Evolutionary conservation across 2,329 filamentous ascomycete species (phyloP), one percentile per base, ranked within the genome.

Genomic region (Colletotrichum cereale): DNA sequence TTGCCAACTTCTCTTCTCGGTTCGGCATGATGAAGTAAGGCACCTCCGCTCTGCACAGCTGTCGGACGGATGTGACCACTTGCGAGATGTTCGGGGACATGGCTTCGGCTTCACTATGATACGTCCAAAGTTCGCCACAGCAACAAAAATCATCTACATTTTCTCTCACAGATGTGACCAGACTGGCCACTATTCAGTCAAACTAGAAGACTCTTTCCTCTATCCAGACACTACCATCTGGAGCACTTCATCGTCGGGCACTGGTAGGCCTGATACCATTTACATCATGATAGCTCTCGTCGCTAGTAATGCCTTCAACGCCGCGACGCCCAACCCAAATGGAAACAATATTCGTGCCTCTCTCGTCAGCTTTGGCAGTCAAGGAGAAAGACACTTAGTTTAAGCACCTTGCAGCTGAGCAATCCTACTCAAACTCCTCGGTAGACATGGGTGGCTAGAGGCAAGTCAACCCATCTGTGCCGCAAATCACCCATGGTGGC

Each of bases 1-100:
- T 94, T 72, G 87, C 89, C 61, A 91, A 92, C 71, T 89, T 94
- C 76, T 93, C 92, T n/a, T 93, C 91, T 40, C 88, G 92, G 73
- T 94, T 94, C 77, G 92, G 91, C 60, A 90, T 92, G 82, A 87
- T 86, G 71, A 82, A 86, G 79, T 83, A 78, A 82, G 31, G 55
- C 12, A 40, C 12, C 29, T 5, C 16, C 38, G 47, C 63, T 50
- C 29, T 10, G 4, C 26, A 29, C 18, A 26, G n/a, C 18, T 36
- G 14, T 16, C 3, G 26, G 24, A n/a, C 18, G 8, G 26, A 44
- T 14, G 6, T 55, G 31, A 12, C 5, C 21, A 56, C 31, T 12
- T 16, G 31, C n/a, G 53, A 21, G 38, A 26, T 40, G 16, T 16
- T 24, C 24, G 11, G 29, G 12, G 24, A 11, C 34, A 56, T 24